phyloP scores from a whole-genome alignment of 345 rosid species.

The Trapa bicornis region DNA sequence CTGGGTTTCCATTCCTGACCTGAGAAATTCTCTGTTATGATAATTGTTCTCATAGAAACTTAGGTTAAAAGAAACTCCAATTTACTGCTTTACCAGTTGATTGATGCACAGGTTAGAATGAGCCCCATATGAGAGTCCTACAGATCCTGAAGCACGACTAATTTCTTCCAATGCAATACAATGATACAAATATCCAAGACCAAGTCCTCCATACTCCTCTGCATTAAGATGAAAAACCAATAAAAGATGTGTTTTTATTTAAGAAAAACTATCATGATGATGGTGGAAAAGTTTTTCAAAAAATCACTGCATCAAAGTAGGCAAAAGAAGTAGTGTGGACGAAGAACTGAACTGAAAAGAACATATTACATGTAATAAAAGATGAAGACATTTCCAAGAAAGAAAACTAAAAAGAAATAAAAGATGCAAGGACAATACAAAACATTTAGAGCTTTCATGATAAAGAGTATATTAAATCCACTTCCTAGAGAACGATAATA shows the following conservation, averaged over 20 bases:
- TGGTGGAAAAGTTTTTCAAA: not conserved
- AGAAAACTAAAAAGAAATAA: not conserved
- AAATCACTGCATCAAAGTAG: not conserved
- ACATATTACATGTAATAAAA: not conserved
- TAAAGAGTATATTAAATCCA: not conserved
- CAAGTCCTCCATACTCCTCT: conserved; percentile 97
- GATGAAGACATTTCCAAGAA: not conserved
- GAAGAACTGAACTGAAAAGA: not conserved
- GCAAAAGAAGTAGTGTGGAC: not conserved
- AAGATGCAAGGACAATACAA: conserved; percentile 2
- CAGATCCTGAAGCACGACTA: conserved; percentile 87
- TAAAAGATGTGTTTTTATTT: no score
- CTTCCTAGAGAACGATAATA: not conserved
- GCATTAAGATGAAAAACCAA: conserved; percentile 3
- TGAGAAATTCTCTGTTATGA: conserved; percentile 15
- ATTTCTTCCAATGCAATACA: conserved; percentile 89
- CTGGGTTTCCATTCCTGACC: conserved; percentile 78
- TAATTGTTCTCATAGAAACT: not conserved
- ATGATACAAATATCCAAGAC: conserved; percentile 90
- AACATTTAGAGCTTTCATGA: not conserved
- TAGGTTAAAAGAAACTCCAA: not conserved
- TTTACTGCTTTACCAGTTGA: conserved; percentile 61
- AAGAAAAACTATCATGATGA: no score
- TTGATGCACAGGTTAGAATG: conserved; percentile 93
- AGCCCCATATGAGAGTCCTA: conserved; percentile 82